Conservation (phyloP, 176 grass and related monocot genomes). For the Avena sativa region DNA sequence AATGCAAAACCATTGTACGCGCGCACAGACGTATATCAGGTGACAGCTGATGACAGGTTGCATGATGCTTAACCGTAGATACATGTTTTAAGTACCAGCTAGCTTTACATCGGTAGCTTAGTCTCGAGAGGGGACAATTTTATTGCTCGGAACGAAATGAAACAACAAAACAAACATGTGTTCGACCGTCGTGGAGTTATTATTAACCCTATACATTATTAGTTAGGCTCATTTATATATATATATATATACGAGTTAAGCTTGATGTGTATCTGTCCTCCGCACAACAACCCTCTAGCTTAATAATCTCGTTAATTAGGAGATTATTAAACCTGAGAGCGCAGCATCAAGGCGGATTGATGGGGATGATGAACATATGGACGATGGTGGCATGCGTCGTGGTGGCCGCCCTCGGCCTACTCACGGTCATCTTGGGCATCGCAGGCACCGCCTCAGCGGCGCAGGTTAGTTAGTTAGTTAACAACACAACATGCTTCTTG, state of each 20-base stretch:
- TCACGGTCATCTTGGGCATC: constrained; percentile 41
- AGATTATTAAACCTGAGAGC: not conserved
- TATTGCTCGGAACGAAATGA: constrained; percentile 12
- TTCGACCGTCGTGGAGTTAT: not conserved
- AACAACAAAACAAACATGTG: not conserved
- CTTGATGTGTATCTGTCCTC: not conserved
- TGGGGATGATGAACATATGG: not conserved
- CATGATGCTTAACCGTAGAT: not conserved
- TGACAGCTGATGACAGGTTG: not conserved
- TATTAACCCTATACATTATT: not conserved
- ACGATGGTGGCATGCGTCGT: not conserved
- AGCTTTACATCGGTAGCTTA: not conserved
- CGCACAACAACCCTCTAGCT: not conserved
- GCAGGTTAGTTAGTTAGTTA: not conserved
- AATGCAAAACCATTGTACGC: not conserved
- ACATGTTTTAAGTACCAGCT: not conserved
- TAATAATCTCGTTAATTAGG: not conserved
- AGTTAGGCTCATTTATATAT: too few species aligned
- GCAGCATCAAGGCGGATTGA: not conserved
- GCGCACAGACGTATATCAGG: not conserved
- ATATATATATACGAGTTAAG: too few species aligned
- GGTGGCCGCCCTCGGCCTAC: constrained; percentile 29
- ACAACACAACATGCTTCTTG: not conserved
- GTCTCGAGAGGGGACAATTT: not conserved
- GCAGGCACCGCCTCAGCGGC: not conserved